A percentile compares a stretch with the other conserved stretches of the same genome.
Conservation (phyloP, 2,329 filamentous ascomycete genomes). For the Penicillium italicum region DNA sequence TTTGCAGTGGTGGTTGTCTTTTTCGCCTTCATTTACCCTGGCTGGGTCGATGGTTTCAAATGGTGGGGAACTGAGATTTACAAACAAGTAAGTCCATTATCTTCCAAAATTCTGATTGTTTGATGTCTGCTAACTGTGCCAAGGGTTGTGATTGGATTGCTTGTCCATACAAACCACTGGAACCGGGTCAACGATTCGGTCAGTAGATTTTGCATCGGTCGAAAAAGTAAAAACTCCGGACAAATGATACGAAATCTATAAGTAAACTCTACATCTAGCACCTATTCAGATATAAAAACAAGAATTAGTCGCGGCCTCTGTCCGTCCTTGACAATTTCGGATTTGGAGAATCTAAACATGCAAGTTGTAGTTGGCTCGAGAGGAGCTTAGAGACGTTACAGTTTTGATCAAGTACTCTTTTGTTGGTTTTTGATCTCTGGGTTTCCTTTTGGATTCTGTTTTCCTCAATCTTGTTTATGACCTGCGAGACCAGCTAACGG, state of each 20-base stretch:
- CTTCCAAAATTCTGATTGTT: background rate
- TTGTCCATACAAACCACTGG: constrained; percentile 65
- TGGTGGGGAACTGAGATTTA: constrained; percentile 92
- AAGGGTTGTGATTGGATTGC: constrained; percentile 79
- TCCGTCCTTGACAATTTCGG: too few relatives aligned
- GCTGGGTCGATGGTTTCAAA: constrained; percentile 66
- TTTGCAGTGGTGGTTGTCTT: constrained; percentile 81
- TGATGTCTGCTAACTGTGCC: background rate
- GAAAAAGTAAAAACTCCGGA: background rate
- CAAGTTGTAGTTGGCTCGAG: background rate
- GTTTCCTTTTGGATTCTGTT: background rate
- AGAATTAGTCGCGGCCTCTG: background rate
- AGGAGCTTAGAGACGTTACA: background rate
- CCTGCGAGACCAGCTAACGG: background rate
- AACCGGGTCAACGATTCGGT: constrained; percentile 63
- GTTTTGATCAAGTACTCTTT: background rate
- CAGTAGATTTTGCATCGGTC: constrained; percentile 36
- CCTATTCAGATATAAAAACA: background rate
- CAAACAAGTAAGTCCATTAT: constrained; percentile 53
- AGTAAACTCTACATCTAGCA: background rate
- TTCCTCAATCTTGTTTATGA: background rate
- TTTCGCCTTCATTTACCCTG: constrained; percentile 80
- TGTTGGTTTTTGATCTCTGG: background rate
- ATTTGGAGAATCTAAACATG: too few relatives aligned
- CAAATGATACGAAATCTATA: background rate